Conservation (phyloP, 768 basidiomycete species). For the Infundibulicybe gibba region DNA sequence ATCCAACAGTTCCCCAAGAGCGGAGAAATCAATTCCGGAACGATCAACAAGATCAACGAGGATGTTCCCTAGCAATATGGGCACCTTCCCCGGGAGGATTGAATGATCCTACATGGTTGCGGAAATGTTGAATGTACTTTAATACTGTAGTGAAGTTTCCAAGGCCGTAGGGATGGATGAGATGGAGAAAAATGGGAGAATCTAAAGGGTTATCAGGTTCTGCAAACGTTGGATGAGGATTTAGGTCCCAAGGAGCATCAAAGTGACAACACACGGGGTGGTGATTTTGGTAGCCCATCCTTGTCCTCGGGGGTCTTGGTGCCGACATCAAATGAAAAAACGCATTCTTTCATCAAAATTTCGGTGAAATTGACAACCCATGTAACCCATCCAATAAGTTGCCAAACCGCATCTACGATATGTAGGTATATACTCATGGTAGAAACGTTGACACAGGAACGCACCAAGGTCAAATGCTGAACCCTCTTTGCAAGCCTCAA, state of each 20-base stretch:
- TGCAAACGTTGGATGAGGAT: slow-evolving; percentile 1
- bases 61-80: slow-evolving; percentile 58
- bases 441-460: not conserved
- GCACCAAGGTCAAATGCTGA: slow-evolving; percentile 63
- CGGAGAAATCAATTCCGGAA: slow-evolving; percentile 60
- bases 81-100: slow-evolving; percentile 58
- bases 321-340: slow-evolving; percentile 28
- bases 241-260: slow-evolving; percentile 1
- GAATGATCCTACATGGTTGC: slow-evolving; percentile 46
- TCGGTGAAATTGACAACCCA: slow-evolving; percentile 66
- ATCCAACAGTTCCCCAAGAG: slow-evolving; percentile 43
- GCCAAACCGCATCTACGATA: slow-evolving; percentile 65
- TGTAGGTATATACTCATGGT: slow-evolving; percentile 1
- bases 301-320: not conserved
- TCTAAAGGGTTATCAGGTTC: slow-evolving; percentile 14
- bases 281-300: not conserved
- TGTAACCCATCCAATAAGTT: slow-evolving; percentile 54
- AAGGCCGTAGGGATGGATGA: slow-evolving; percentile 62
- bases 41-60: slow-evolving; percentile 60
- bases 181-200: slow-evolving; percentile 48
- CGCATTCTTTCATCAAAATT: slow-evolving; percentile 52
- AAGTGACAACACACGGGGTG: too few species aligned
- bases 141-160: slow-evolving; percentile 46
- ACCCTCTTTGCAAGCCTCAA: slow-evolving; percentile 62
- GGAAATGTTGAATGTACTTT: slow-evolving; percentile 56